Percentiles rank a stretch among this genome's conserved stretches.
Evolutionary conservation across 2,329 filamentous ascomycete species (phyloP).

Genomic region (Exophiala bonariae): DNA sequence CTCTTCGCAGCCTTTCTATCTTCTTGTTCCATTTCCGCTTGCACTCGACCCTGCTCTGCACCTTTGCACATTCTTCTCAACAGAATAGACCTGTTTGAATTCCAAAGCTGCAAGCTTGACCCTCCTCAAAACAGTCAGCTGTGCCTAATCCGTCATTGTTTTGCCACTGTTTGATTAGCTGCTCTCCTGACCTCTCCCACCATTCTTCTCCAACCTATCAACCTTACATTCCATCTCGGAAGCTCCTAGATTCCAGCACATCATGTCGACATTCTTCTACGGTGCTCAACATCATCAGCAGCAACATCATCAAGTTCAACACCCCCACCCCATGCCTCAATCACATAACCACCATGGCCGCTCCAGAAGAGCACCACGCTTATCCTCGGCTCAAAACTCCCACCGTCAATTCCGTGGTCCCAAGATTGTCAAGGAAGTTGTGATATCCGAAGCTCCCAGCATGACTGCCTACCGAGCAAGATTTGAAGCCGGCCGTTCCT

Average conservation of each 20-base stretch:
- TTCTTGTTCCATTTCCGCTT: conserved; percentile 10
- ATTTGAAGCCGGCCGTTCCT: conserved; percentile 89
- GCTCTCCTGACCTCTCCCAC: conserved; percentile 2
- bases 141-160: conserved; percentile 14
- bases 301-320: conserved; percentile 54
- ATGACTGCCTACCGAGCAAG: conserved; percentile 78
- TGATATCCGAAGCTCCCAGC: conserved; percentile 68
- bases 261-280: conserved; percentile 51
- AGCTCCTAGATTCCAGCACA: conserved; percentile 15
- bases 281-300: conserved; percentile 35
- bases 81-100: conserved; percentile 1
- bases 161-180: conserved; percentile 26
- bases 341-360: conserved; percentile 62
- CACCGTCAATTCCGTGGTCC: conserved; percentile 86
- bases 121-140: not conserved
- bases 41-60: too few species aligned
- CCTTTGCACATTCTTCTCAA: conserved; percentile 11
- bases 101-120: conserved; percentile 15
- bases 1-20: not conserved
- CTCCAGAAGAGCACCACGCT: conserved; percentile 78
- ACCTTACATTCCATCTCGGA: conserved; percentile 2
- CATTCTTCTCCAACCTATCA: conserved; percentile 9
- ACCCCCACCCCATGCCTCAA: conserved; percentile 42
- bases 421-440: conserved; percentile 79
- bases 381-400: conserved; percentile 76